Evolutionary conservation across 2,329 filamentous ascomycete genomes (phyloP).

Genomic region (Alternaria atra): DNA sequence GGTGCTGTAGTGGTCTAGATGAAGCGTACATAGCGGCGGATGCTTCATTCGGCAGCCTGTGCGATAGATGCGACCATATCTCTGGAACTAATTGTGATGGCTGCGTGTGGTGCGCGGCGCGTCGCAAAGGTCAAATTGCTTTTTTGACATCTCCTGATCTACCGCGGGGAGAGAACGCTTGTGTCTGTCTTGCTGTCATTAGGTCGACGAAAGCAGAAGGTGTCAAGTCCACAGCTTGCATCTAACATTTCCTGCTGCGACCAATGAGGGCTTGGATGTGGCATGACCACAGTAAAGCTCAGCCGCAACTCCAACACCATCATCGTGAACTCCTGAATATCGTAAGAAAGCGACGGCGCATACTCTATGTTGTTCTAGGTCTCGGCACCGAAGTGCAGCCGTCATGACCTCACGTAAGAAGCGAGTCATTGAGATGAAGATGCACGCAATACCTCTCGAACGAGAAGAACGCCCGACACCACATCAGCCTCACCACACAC

Average conservation of each 20-base stretch:
- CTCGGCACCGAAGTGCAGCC: conserved; percentile 8
- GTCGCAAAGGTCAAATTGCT: conserved; percentile 4
- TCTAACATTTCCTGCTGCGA: conserved; percentile 6
- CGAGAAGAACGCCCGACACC: conserved; percentile 5
- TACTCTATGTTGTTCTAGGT: conserved; percentile 12
- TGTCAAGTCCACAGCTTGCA: conserved; percentile 19
- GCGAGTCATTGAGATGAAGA: conserved; percentile 10
- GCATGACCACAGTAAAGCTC: conserved; percentile 12
- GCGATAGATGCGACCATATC: conserved; percentile 1
- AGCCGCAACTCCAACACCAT: conserved; percentile 18
- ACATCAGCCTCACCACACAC: conserved; percentile 2
- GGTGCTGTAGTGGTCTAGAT: not conserved
- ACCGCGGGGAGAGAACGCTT: conserved; percentile 6
- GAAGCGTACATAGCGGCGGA: conserved; percentile 4
- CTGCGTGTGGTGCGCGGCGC: conserved; percentile 6
- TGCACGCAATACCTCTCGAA: conserved; percentile 11
- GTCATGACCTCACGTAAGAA: conserved; percentile 6
- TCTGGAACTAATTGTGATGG: not conserved
- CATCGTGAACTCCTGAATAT: conserved; percentile 13
- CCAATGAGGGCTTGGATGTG: conserved; percentile 20
- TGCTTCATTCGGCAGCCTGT: not conserved
- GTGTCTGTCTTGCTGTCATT: conserved; percentile 10
- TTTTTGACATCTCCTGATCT: conserved; percentile 10
- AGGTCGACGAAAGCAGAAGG: conserved; percentile 25
- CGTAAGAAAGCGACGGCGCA: conserved; percentile 4